Evolutionary conservation across 225 moss, liverwort and hornwort species (phyloP).

Genomic region (Sphagnum tenellum): DNA sequence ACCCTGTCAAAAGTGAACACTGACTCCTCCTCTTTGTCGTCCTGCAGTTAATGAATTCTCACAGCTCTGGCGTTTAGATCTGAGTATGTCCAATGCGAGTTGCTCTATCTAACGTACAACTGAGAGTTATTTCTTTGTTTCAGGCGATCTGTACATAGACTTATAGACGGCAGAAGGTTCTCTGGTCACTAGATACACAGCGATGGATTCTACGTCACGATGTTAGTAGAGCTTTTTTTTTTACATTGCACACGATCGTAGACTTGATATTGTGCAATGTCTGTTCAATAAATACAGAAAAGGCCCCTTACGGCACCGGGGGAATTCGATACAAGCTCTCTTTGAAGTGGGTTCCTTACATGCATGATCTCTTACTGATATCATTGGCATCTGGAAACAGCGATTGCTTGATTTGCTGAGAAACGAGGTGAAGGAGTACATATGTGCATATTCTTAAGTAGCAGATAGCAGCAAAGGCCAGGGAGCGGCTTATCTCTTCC

Average conservation of each 20-base stretch:
- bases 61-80: neutral
- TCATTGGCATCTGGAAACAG: neutral
- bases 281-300: too few relatives aligned
- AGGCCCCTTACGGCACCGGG: too few relatives aligned
- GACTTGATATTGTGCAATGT: neutral
- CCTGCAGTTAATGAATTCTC: conserved; percentile 10
- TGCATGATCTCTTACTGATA: too few relatives aligned
- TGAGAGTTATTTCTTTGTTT: neutral
- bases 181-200: neutral
- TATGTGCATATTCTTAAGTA: neutral
- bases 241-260: neutral
- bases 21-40: conserved; percentile 28
- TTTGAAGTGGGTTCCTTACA: too few relatives aligned
- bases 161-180: neutral
- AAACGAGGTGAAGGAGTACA: neutral
- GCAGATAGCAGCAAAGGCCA: neutral
- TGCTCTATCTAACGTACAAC: too few relatives aligned
- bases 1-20: conserved; percentile 36
- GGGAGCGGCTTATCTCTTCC: too few relatives aligned
- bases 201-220: neutral
- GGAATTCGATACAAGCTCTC: too few relatives aligned
- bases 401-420: neutral
- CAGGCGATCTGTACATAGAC: conserved; percentile 1
- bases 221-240: neutral
- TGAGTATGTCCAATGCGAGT: neutral